These are phyloP conservation scores for Apiospora phragmitis DNA, from an alignment of 2,329 filamentous ascomycete genomes.

Conservation along the genomic window DNA sequence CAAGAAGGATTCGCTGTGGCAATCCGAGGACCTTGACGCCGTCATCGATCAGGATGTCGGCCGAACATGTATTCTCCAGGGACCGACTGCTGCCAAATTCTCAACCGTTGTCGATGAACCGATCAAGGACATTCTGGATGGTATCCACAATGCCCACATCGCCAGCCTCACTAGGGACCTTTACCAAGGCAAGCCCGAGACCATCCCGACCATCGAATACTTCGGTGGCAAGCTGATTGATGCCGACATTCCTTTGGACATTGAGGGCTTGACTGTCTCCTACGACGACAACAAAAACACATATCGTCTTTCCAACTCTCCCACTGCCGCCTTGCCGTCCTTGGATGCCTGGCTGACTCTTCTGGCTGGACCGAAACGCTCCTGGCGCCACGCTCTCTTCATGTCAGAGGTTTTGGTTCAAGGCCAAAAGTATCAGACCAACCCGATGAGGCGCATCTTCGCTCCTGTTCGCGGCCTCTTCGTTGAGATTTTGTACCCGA, in stretches of 20 bases:
- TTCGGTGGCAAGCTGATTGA: slow-evolving; percentile 88
- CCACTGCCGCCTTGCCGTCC: slow-evolving; percentile 73
- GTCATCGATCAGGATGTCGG: slow-evolving; percentile 96
- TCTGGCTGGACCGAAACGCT: slow-evolving; percentile 80
- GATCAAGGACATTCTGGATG: slow-evolving; percentile 90
- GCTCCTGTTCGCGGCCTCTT: slow-evolving; percentile 82
- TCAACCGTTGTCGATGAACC: slow-evolving; percentile 90
- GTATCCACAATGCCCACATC: slow-evolving; percentile 88
- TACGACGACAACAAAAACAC: slow-evolving; percentile 75
- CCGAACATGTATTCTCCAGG: slow-evolving; percentile 93
- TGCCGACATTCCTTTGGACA: slow-evolving; percentile 68
- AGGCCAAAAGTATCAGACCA: slow-evolving; percentile 95
- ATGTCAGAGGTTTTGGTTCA: slow-evolving; percentile 92
- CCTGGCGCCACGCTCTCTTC: slow-evolving; percentile 94
- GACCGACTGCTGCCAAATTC: slow-evolving; percentile 88
- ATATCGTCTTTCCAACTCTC: slow-evolving; percentile 78
- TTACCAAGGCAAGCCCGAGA: slow-evolving; percentile 71
- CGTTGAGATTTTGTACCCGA: slow-evolving; percentile 82
- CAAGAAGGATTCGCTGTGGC: slow-evolving; percentile 99
- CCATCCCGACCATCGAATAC: slow-evolving; percentile 87
- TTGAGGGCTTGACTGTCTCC: slow-evolving; percentile 83
- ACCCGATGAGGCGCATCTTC: slow-evolving; percentile 91
- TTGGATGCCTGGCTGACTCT: slow-evolving; percentile 84
- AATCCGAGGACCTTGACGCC: slow-evolving; percentile 95
- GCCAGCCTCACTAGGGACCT: slow-evolving; percentile 74